Percentiles rank a stretch among this genome's conserved stretches.
phyloP scores from a whole-genome alignment of 2,329 filamentous ascomycete species.

The Bisporella sp. region DNA sequence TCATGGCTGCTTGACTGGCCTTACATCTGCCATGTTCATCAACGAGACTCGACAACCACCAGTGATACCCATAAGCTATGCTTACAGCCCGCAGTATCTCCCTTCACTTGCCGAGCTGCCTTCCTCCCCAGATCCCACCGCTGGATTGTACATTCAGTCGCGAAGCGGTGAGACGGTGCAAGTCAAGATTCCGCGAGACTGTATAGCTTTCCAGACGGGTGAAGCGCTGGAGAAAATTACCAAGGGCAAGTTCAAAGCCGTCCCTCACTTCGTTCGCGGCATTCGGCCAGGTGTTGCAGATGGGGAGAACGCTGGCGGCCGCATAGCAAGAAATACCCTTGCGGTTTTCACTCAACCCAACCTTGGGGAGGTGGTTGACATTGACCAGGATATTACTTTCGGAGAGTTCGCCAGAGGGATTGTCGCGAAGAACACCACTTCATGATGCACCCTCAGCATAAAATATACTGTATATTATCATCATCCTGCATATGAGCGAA shows the following conservation, averaged over 20 bases:
- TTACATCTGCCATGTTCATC: constrained; percentile 94
- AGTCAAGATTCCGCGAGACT: constrained; percentile 83
- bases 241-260: constrained; percentile 82
- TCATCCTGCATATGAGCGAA: too few relatives aligned
- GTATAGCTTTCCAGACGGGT: constrained; percentile 93
- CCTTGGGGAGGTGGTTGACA: constrained; percentile 70
- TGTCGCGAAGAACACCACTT: constrained; percentile 27
- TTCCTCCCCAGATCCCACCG: constrained; percentile 70
- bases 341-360: constrained; percentile 98
- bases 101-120: constrained; percentile 62
- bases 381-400: constrained; percentile 60
- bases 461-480: not conserved
- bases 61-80: constrained; percentile 22
- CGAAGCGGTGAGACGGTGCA: constrained; percentile 78
- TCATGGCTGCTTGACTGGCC: constrained; percentile 86
- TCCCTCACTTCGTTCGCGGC: constrained; percentile 90
- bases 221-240: constrained; percentile 90
- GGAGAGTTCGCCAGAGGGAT: constrained; percentile 58
- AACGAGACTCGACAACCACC: constrained; percentile 55
- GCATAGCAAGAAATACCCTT: constrained; percentile 76
- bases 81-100: constrained; percentile 27
- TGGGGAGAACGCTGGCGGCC: constrained; percentile 35
- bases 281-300: constrained; percentile 45
- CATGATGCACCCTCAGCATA: not conserved
- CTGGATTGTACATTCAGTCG: constrained; percentile 91